Conservation (phyloP, 345 rosid species). For the Gossypium thurberi region DNA sequence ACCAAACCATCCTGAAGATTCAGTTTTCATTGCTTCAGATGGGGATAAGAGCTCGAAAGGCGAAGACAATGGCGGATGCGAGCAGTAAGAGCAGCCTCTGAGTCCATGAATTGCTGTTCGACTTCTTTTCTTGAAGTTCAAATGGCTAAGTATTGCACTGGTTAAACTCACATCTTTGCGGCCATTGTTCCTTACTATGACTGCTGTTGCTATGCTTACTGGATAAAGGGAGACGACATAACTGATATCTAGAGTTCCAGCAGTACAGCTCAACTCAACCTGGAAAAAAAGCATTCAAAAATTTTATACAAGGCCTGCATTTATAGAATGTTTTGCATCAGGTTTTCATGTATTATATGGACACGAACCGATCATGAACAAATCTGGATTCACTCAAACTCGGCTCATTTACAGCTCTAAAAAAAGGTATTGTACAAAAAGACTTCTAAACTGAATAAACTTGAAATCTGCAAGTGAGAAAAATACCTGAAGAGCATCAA, state of each 20-base stretch:
- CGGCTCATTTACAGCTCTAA: background rate
- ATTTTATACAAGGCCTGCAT: background rate
- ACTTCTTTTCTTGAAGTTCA: conserved; percentile 51
- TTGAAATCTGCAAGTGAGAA: background rate
- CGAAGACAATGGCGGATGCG: conserved; percentile 63
- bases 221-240: conserved; percentile 73
- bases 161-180: conserved; percentile 49
- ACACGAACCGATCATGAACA: background rate
- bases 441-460: background rate
- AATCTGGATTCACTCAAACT: background rate
- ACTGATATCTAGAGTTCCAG: conserved; percentile 54
- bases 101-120: conserved; percentile 63
- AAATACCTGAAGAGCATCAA: conserved; percentile 82
- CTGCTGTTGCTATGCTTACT: conserved; percentile 72
- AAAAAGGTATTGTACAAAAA: background rate
- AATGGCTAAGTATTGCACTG: conserved; percentile 69
- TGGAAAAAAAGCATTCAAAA: conserved; percentile 16
- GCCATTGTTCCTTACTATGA: conserved; percentile 67
- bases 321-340: background rate
- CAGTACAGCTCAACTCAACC: conserved; percentile 69
- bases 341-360: background rate
- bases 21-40: conserved; percentile 70
- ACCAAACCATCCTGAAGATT: conserved; percentile 57
- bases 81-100: conserved; percentile 52
- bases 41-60: conserved; percentile 76